A percentile compares a stretch with the other conserved stretches of the same genome.
Evolutionary conservation across 129 eudicot genomes (phyloP).

Genomic region (Artemisia annua): DNA sequence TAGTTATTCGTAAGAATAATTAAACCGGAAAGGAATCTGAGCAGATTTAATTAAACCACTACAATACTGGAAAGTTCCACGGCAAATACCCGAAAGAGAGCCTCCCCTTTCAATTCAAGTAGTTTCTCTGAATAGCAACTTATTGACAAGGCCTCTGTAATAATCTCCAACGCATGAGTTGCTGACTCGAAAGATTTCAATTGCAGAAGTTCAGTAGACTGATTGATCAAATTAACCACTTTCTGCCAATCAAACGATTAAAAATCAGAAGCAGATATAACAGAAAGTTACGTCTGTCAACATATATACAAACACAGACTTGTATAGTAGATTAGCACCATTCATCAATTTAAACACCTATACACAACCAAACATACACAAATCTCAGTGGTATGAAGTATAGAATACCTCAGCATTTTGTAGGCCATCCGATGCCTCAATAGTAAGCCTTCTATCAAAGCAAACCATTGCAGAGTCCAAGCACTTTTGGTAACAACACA

Average conservation of each 20-base stretch:
- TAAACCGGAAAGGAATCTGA: too few species aligned
- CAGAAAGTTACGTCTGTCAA: not conserved
- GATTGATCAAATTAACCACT: conserved; percentile 43
- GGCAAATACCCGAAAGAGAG: conserved; percentile 59
- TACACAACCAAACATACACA: not conserved
- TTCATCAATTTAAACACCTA: not conserved
- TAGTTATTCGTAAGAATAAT: not conserved
- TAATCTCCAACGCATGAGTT: conserved; percentile 47
- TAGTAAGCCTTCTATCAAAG: too few species aligned
- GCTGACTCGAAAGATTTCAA: conserved; percentile 57
- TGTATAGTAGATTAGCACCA: not conserved
- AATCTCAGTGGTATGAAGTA: too few species aligned
- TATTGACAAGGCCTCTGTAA: conserved; percentile 57
- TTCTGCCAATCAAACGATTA: conserved; percentile 46
- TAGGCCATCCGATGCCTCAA: too few species aligned
- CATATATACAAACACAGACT: not conserved
- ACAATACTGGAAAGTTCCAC: not conserved
- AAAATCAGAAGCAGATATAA: conserved; percentile 25
- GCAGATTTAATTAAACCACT: not conserved
- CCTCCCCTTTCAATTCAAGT: conserved; percentile 80
- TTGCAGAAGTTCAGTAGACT: conserved; percentile 58
- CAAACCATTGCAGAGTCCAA: too few species aligned
- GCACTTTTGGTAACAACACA: too few species aligned
- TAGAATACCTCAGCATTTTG: too few species aligned
- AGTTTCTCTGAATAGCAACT: conserved; percentile 74